Evolutionary conservation across 345 rosid genomes (phyloP).

Genomic region (Eucalyptus urophylla): DNA sequence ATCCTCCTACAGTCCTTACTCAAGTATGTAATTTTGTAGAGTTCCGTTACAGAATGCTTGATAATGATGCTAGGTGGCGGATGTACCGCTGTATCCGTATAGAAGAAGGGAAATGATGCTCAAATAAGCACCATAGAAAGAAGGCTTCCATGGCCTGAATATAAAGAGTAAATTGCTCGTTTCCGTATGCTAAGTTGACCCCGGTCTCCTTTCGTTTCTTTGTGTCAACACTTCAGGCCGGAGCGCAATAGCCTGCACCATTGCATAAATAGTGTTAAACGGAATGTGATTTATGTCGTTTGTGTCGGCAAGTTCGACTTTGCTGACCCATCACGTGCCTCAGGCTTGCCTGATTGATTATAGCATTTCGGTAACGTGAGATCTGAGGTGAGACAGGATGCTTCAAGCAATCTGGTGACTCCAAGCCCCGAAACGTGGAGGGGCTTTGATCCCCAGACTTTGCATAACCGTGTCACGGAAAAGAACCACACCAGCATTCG

Average conservation of each 20-base stretch:
- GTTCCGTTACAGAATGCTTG: background rate
- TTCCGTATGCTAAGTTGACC: background rate
- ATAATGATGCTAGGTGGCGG: background rate
- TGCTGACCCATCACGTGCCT: background rate
- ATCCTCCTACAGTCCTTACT: background rate
- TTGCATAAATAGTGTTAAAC: background rate
- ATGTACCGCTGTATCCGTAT: background rate
- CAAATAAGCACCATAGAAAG: background rate
- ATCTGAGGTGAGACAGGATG: background rate
- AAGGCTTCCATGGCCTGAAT: background rate
- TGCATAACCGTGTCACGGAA: background rate
- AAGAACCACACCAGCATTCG: background rate
- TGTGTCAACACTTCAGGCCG: background rate
- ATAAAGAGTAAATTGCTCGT: background rate
- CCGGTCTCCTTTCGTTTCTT: background rate
- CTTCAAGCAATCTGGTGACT: background rate
- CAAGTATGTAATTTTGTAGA: background rate
- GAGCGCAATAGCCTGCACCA: background rate
- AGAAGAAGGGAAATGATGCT: background rate
- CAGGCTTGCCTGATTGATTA: background rate
- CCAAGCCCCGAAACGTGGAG: background rate
- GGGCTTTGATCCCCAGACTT: background rate
- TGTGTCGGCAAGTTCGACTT: background rate
- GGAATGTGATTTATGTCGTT: background rate
- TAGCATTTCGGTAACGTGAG: background rate